phyloP scores from a whole-genome alignment of 371 early-diverging fungal genomes.

The Apophysomyces ossiformis region DNA sequence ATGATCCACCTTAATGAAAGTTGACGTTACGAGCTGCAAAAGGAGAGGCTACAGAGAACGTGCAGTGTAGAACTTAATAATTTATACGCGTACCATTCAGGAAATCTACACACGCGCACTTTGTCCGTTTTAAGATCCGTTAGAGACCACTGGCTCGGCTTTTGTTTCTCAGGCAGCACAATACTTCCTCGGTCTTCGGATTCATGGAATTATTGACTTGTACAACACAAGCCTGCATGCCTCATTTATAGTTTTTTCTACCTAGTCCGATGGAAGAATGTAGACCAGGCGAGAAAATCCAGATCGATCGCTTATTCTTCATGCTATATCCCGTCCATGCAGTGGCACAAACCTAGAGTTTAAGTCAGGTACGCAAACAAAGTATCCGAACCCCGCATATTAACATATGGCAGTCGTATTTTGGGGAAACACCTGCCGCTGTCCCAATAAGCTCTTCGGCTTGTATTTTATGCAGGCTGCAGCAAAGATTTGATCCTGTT shows the following conservation, averaged over 20 bases:
- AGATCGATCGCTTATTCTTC: too few relatives aligned
- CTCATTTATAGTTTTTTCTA: background rate
- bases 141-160: background rate
- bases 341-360: too few relatives aligned
- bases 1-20: conserved; percentile 8
- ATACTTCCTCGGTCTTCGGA: conserved; percentile 4
- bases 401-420: too few relatives aligned
- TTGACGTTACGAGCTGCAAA: conserved; percentile 3
- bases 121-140: conserved; percentile 8
- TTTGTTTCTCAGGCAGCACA: conserved; percentile 9
- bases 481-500: too few relatives aligned
- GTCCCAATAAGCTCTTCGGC: too few relatives aligned
- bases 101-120: conserved; percentile 6
- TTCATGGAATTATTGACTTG: background rate
- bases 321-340: too few relatives aligned
- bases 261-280: too few relatives aligned
- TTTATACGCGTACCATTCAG: conserved; percentile 1
- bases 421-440: too few relatives aligned
- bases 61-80: background rate
- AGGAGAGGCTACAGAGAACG: conserved; percentile 12
- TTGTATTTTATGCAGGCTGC: too few relatives aligned
- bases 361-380: too few relatives aligned
- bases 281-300: too few relatives aligned
- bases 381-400: too few relatives aligned
- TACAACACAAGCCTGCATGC: background rate